Base-by-base conservation (phyloP, 2,329 filamentous ascomycete genomes). In the Alternaria postmessia region DNA sequence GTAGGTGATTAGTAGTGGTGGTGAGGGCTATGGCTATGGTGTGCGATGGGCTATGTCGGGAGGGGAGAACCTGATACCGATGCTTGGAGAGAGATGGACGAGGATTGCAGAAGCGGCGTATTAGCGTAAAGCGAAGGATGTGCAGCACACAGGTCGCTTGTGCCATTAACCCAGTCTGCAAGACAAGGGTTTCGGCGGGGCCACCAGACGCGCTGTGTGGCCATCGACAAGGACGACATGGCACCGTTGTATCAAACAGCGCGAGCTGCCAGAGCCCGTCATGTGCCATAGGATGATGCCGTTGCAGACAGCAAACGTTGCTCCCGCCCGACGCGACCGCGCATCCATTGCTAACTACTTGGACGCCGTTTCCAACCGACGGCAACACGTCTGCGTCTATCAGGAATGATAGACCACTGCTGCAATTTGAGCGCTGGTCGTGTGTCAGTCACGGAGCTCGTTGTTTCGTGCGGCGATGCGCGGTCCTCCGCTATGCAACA, bases 111-210 rank as follows among this genome's bases (percentile, higher is more conserved):
- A 59, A 62, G 58, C 59, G 64, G 63, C 61, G 44, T 56, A 51
- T 51, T 59, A 55, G 51, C 51, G 56, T 43, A 47, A 65, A 65
- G 65, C 61, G 64, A 65, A 55, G 67, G 63, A 63, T 54, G 58
- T 51, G 63, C 61, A 54, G 56, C 64, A 55, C 57, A 48, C 54
- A 36, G 42, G 46, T 72, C 70, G 69, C 70, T 73, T 70, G 67
- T 69, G 73, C 69, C 64, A 57, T 48, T 11, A 14, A 65, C 66
- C 71, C 71, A 70, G 66, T 53, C 57, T 64, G 28, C 71, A 61
- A 65, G 63, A 62, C 54, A 48, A 56, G 66, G 72, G 67, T 42
- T 51, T 54, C 28, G 46, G 28, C 34, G 49, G 51, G 54, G 64
- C 60, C 64, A 46, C 51, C 49, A 61, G 42, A 61, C 62, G 71